These are phyloP conservation scores for Amoebophrya sp. DNA, from an alignment of 169 alveolate species.

Conservation along the genomic window DNA sequence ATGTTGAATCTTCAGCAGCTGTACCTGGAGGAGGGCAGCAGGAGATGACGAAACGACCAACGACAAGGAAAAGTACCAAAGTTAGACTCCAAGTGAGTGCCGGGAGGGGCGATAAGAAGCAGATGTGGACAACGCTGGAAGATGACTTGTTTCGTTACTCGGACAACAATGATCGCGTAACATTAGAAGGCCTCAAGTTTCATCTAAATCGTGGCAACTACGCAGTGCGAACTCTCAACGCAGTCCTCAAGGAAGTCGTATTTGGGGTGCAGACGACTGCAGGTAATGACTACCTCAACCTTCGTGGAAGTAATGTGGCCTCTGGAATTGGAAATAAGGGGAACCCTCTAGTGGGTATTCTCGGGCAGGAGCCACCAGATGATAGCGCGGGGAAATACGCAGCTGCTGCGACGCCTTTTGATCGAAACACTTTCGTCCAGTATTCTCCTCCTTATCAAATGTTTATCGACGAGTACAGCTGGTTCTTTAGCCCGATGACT, in stretches of 20 bases:
- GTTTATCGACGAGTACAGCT: not conserved
- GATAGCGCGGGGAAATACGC: too few species aligned
- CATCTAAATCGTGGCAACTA: not conserved
- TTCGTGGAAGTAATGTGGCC: too few species aligned
- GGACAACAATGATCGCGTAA: not conserved
- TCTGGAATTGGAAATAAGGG: too few species aligned
- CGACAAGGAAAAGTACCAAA: not conserved
- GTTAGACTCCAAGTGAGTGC: not conserved
- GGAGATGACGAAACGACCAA: not conserved
- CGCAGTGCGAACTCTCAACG: not conserved
- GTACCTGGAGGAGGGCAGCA: too few species aligned
- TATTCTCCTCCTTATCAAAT: not conserved
- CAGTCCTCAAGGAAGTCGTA: not conserved
- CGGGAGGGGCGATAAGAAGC: not conserved
- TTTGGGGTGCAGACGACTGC: not conserved
- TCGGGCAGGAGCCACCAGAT: too few species aligned
- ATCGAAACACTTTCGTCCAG: too few species aligned
- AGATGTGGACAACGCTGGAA: not conserved
- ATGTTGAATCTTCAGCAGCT: too few species aligned
- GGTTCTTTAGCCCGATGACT: not conserved
- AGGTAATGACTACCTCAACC: too few species aligned
- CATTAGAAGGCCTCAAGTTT: not conserved
- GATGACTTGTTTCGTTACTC: not conserved
- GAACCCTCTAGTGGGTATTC: too few species aligned
- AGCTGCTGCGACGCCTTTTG: too few species aligned